Base-by-base conservation (phyloP, 306 rosid genomes). In the Oxytropis ochrocephala region DNA sequence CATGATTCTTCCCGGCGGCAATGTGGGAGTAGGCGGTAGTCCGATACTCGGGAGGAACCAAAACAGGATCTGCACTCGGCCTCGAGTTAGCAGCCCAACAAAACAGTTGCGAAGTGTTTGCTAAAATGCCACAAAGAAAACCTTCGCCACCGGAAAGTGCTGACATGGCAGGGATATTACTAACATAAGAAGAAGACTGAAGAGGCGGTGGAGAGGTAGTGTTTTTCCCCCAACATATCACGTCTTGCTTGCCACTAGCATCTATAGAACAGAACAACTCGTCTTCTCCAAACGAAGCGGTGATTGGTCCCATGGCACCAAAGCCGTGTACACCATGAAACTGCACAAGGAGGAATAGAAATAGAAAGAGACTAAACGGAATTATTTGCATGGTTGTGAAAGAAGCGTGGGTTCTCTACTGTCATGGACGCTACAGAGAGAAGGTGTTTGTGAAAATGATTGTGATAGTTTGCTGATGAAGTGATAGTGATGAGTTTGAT, bases 81-180 rank as follows among this genome's bases (percentile, higher is more conserved):
- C 53, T 60, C 0, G 78, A 3, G 3, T 39, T 67, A 1, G 83
- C 50, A 78, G 69, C 75, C 99, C 97, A 94, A 58, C 99, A 94
- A 12, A 74, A 85, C 0, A 90, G 91, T 29, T 82, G 94, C 0
- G 99, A 94, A 6, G 88, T 84, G 50, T 87, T 91, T 2, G 92
- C 86, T 29, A 84, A 67, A 76, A 94, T 85, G 55, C 99, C 99
- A 17, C 99, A 94, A 0, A 94, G 71, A 24, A 88, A 94, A 0
- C 88, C 92, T 36, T 87, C 91, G 9, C 99, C 97, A 0, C 97
- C 96, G 2, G 99, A 94, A 50, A 94, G 89, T 1, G 95, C 88
- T 6, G 96, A 88, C 92, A 92, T 92, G 32, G 98, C 68, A 5
- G 95, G 96, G 43, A 83, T 72, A 4, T 67, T 55, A 74, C 7